Conservation (phyloP, 179 eudicot genomes). For the Spinacia oleracea region DNA sequence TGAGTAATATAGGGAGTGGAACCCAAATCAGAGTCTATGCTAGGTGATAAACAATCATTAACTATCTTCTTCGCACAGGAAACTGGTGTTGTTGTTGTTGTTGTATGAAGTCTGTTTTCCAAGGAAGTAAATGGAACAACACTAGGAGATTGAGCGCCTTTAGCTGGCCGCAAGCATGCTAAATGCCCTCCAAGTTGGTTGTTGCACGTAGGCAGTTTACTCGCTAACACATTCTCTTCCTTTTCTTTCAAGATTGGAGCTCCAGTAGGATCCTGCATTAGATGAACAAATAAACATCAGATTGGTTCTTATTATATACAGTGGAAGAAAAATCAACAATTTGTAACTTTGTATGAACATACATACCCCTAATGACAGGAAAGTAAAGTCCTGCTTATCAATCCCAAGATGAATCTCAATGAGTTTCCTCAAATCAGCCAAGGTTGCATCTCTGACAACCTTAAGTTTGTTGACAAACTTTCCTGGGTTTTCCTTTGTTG, state of each 20-base stretch:
- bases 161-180: slow-evolving; percentile 67
- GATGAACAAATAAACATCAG: neutral
- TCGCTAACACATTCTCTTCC: slow-evolving; percentile 48
- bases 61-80: slow-evolving; percentile 36
- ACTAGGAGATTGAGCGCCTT: slow-evolving; percentile 38
- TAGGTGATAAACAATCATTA: slow-evolving; percentile 28
- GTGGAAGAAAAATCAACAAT: neutral
- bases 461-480: slow-evolving; percentile 63
- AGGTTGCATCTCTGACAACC: slow-evolving; percentile 62
- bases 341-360: slow-evolving; percentile 1
- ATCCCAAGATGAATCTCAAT: slow-evolving; percentile 69
- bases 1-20: slow-evolving; percentile 45
- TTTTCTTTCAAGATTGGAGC: slow-evolving; percentile 68
- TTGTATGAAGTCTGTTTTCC: slow-evolving; percentile 56
- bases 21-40: slow-evolving; percentile 35
- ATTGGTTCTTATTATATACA: neutral
- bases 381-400: slow-evolving; percentile 70
- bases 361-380: slow-evolving; percentile 70
- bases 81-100: slow-evolving; percentile 48
- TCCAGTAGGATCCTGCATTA: slow-evolving; percentile 66
- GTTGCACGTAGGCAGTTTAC: slow-evolving; percentile 71
- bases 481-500: slow-evolving; percentile 65
- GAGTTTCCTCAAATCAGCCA: slow-evolving; percentile 80
- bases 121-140: slow-evolving; percentile 56
- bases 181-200: slow-evolving; percentile 60